A percentile compares a stretch with the other conserved stretches of the same genome.
phyloP scores from a whole-genome alignment of 352 stramenopile genomes.

The Phytophthora brassicae region DNA sequence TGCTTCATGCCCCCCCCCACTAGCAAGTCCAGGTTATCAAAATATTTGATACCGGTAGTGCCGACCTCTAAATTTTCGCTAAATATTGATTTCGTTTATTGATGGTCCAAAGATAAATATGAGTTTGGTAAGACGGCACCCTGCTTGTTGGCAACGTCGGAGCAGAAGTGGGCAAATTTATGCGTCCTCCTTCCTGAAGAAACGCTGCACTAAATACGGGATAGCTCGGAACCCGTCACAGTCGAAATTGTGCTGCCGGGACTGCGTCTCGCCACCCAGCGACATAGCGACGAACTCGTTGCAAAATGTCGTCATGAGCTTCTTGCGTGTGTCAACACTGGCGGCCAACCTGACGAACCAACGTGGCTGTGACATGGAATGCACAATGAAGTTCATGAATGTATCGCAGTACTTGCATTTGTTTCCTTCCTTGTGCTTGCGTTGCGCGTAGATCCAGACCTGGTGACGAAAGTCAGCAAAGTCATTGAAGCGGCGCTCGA shows the following conservation, averaged over 20 bases:
- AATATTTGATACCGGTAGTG: too few species aligned
- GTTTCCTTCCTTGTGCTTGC: slow-evolving; percentile 32
- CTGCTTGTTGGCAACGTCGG: not conserved
- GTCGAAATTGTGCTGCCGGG: slow-evolving; percentile 25
- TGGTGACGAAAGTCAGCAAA: slow-evolving; percentile 54
- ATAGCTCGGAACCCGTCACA: slow-evolving; percentile 46
- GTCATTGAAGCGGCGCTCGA: slow-evolving; percentile 55
- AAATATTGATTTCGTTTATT: too few species aligned
- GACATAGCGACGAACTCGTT: slow-evolving; percentile 52
- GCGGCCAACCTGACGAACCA: slow-evolving; percentile 49
- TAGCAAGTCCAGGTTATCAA: too few species aligned
- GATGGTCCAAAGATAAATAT: too few species aligned
- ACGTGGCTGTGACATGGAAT: slow-evolving; percentile 51
- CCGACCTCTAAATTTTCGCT: too few species aligned
- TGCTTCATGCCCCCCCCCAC: too few species aligned
- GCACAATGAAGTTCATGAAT: slow-evolving; percentile 58
- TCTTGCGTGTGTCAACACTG: slow-evolving; percentile 39
- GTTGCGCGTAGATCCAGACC: slow-evolving; percentile 48
- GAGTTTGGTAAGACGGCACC: slow-evolving; percentile 1
- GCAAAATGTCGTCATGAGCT: slow-evolving; percentile 48
- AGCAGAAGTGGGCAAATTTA: too few species aligned
- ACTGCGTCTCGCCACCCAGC: slow-evolving; percentile 32
- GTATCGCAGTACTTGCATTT: slow-evolving; percentile 49
- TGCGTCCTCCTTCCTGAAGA: slow-evolving; percentile 34
- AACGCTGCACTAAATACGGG: slow-evolving; percentile 45